Evolutionary conservation across 208 protist genomes (phyloP).

Genomic region (Trypanosoma brucei): DNA sequence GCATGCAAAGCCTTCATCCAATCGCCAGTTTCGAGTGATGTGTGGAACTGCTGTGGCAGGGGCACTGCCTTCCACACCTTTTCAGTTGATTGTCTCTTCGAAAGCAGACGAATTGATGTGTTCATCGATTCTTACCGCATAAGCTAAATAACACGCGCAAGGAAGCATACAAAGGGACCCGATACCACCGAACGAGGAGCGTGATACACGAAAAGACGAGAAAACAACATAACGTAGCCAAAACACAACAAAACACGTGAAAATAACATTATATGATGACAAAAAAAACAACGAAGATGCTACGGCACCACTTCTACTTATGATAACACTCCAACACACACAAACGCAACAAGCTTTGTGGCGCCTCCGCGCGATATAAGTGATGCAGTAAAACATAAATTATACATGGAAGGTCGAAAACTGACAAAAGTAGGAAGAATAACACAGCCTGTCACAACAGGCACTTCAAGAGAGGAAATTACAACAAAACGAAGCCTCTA

Average conservation of each 20-base stretch:
- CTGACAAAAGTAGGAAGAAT: background rate
- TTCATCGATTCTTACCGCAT: constrained; percentile 15
- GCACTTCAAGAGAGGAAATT: too few relatives aligned
- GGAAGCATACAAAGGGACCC: constrained; percentile 1
- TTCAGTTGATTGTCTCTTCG: constrained; percentile 22
- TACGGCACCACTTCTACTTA: background rate
- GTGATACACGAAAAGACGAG: too few relatives aligned
- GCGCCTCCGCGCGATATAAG: background rate
- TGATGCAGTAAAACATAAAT: background rate
- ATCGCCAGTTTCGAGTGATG: constrained; percentile 70
- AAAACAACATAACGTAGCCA: background rate
- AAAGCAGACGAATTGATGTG: background rate
- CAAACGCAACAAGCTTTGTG: background rate
- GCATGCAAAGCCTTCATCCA: constrained; percentile 73
- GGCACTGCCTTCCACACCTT: constrained; percentile 79
- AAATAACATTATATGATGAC: background rate
- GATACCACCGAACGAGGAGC: too few relatives aligned
- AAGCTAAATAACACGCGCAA: background rate
- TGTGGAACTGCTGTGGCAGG: constrained; percentile 72
- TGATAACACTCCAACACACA: background rate
- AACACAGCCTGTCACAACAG: background rate
- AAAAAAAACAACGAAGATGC: background rate
- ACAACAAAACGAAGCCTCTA: too few relatives aligned
- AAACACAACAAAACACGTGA: background rate
- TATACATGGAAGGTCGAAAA: background rate